Evolutionary conservation across 2,329 filamentous ascomycete species (phyloP).

Genomic region (Fusarium sp.): DNA sequence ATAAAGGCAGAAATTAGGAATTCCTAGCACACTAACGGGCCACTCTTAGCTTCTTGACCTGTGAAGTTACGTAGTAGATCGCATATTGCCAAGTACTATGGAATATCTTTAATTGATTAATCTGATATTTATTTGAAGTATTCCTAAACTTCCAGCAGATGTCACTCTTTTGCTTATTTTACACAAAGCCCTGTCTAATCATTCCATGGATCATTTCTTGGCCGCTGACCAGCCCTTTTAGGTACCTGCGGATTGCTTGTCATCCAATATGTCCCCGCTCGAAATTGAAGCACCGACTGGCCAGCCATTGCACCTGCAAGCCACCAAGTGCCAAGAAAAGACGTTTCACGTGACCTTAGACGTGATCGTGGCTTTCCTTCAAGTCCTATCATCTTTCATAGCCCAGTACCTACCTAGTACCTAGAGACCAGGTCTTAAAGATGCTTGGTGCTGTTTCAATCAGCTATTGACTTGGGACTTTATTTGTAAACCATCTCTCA

Average conservation of each 20-base stretch:
- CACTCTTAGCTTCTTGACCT: conserved; percentile 7
- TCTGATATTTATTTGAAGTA: not conserved
- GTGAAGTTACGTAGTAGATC: not conserved
- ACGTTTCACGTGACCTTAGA: conserved; percentile 16
- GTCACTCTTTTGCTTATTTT: not conserved
- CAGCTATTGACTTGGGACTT: too few relatives aligned
- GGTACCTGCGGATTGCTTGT: conserved; percentile 4
- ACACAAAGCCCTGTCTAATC: not conserved
- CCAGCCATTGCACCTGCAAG: conserved; percentile 3
- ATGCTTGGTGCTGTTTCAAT: too few relatives aligned
- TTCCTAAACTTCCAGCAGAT: not conserved
- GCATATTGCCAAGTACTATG: conserved; percentile 2
- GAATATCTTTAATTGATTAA: not conserved
- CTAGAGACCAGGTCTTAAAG: too few relatives aligned
- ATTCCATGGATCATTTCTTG: not conserved
- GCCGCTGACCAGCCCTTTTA: conserved; percentile 9
- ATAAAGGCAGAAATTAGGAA: conserved; percentile 48
- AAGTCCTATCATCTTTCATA: too few relatives aligned
- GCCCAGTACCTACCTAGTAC: too few relatives aligned
- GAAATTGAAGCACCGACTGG: conserved; percentile 1
- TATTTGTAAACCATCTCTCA: too few relatives aligned
- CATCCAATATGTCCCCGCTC: not conserved
- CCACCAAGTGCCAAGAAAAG: not conserved
- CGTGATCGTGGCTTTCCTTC: conserved; percentile 13
- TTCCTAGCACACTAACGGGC: conserved; percentile 25